A percentile compares a stretch with the other conserved stretches of the same genome.
Evolutionary conservation across 495 filamentous ascomycete genomes (phyloP).

Genomic region (Annulohypoxylon nitens): DNA sequence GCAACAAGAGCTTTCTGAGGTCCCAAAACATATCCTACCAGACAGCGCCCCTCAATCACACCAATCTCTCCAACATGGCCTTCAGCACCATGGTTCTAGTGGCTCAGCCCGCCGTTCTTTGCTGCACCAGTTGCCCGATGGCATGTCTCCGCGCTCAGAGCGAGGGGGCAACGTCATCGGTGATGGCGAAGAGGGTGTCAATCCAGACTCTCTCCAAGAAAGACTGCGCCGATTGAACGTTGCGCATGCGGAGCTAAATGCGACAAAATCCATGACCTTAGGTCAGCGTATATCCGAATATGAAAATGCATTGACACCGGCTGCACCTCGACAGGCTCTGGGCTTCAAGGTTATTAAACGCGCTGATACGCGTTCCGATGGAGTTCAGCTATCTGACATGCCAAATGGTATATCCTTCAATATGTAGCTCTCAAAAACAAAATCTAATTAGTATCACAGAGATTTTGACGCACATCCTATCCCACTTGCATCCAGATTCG

Average conservation of each 20-base stretch:
- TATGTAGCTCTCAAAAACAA: background rate
- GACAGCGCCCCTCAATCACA: slow-evolving; percentile 59
- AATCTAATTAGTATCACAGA: slow-evolving; percentile 67
- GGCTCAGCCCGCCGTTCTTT: slow-evolving; percentile 45
- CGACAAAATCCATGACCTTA: slow-evolving; percentile 50
- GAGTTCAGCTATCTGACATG: slow-evolving; percentile 72
- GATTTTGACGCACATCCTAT: slow-evolving; percentile 91
- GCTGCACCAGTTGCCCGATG: slow-evolving; percentile 49
- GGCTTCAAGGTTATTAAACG: slow-evolving; percentile 75
- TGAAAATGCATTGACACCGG: slow-evolving; percentile 70
- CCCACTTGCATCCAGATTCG: slow-evolving; percentile 84
- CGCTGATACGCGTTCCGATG: slow-evolving; percentile 55
- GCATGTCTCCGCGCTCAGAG: slow-evolving; percentile 49
- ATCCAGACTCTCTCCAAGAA: slow-evolving; percentile 55
- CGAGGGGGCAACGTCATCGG: slow-evolving; percentile 26
- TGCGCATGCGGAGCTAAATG: slow-evolving; percentile 45
- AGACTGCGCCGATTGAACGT: slow-evolving; percentile 58
- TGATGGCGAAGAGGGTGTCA: slow-evolving; percentile 43
- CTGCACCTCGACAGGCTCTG: slow-evolving; percentile 59
- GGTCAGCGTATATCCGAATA: slow-evolving; percentile 78
- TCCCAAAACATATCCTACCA: slow-evolving; percentile 66
- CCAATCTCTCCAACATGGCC: slow-evolving; percentile 77
- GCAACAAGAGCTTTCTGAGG: slow-evolving; percentile 82
- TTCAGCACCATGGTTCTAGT: slow-evolving; percentile 64
- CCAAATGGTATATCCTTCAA: slow-evolving; percentile 77